Evolutionary conservation across 176 grass and related monocot species (phyloP), one percentile per base, ranked within the genome.

Genomic region (Oryza glumipatula): DNA sequence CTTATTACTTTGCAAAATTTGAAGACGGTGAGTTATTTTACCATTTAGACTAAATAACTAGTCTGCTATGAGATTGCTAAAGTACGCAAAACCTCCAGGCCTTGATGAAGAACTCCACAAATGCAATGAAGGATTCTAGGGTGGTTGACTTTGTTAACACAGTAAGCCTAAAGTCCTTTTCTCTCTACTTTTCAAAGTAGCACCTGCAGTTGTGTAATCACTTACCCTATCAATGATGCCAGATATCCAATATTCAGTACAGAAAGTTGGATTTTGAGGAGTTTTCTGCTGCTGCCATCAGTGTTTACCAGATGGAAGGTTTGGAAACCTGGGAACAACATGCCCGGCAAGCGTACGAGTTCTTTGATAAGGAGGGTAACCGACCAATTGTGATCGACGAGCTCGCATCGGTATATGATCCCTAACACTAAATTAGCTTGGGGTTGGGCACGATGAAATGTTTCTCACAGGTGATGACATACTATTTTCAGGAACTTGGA

Each of bases 301-400:
- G 86, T 4, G 84, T 90, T 17, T 89, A 91, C 61, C 92, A 94
- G 73, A 85, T 94, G 75, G 92, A 94, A 80, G 81, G 86, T 74
- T 77, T 91, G 83, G 89, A 87, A 36, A 67, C 67, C 3, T 94
- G 92, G 92, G 89, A 94, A 89, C 76, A 94, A 13, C 87, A 91
- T 86, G 92, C 86, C 11, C 87, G 16, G 8, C 46, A 83, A 65
- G 89, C 92, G 7, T 94, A 91, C 19, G 80, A 91, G 71, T 60
- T 84, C 6, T 94, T 94, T 67, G 92, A 94, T 56, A 85, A 72
- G 52, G 89, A 94, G 83, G 92, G 92, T 33, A 94, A 94, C 33
- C 86, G 81, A 12, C 83, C 85, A 48, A 91, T 94, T 72, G 69
- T 85, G 14, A 86, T 91, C 3, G 86, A 89, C 67, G 92, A 94